Conservation (phyloP, 2,329 filamentous ascomycete genomes). For the Monosporascus sp. region DNA sequence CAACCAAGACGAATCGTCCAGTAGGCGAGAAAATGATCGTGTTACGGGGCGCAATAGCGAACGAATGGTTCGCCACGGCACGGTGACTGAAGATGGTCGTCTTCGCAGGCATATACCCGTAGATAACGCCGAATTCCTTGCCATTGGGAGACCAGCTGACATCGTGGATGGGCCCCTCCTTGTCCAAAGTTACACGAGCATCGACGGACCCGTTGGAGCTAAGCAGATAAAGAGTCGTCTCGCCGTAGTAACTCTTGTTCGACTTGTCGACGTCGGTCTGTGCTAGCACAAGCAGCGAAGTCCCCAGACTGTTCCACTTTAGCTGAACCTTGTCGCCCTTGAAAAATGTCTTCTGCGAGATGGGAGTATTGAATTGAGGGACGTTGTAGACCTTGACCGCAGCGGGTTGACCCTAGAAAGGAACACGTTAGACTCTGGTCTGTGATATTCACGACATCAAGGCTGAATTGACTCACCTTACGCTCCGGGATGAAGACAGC, state of each 20-base stretch:
- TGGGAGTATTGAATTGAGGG: constrained; percentile 73
- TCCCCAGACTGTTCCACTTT: constrained; percentile 94
- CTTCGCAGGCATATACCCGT: constrained; percentile 99
- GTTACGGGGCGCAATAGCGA: constrained; percentile 84
- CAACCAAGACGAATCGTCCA: constrained; percentile 87
- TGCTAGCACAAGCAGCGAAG: constrained; percentile 86
- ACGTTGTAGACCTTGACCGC: constrained; percentile 93
- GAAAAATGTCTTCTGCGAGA: constrained; percentile 98
- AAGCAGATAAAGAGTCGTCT: constrained; percentile 93
- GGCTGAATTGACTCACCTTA: constrained; percentile 57
- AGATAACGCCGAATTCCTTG: constrained; percentile 95
- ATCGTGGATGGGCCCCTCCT: constrained; percentile 96
- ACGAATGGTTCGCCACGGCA: constrained; percentile 76
- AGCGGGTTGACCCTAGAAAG: constrained; percentile 77
- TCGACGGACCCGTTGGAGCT: constrained; percentile 90
- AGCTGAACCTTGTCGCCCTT: constrained; percentile 98
- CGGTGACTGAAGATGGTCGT: constrained; percentile 95
- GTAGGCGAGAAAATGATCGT: constrained; percentile 93
- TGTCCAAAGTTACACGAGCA: constrained; percentile 85
- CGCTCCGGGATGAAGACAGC: constrained; percentile 94
- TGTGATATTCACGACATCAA: background rate
- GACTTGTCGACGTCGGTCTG: constrained; percentile 98
- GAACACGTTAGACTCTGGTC: constrained; percentile 8
- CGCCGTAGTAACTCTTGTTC: constrained; percentile 98
- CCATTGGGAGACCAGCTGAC: constrained; percentile 98